Base-by-base conservation (phyloP, 768 basidiomycete species). In the Naganishia friedmannii region DNA sequence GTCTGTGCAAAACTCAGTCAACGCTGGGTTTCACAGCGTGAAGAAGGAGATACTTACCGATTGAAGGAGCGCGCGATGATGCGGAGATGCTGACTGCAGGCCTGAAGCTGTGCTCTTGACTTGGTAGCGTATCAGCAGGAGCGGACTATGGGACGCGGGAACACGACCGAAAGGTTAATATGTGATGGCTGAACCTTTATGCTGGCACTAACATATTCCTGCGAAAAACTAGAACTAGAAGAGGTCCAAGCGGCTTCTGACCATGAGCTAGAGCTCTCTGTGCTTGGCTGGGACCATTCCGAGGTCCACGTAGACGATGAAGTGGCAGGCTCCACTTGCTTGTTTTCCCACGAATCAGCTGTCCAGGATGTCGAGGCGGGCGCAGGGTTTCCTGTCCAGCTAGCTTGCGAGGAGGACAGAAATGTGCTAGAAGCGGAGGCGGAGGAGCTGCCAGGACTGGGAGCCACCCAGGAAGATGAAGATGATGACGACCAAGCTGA, bases 241-340 rank as follows among this genome's bases (percentile, higher is more conserved):
- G 54, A 31, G 1, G 54, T 19, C 54, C 54, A 56, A 23, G 57
- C 19, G 3, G 57, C 3, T 15, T 34, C 32, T 23, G 57, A 34
- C 57, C 57, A 58, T 9, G 60, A 63, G 23, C 17, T 45, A 15
- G 39, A 26, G 34, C 57, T 51, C 48, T 51, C 48, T 12, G n/a
- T 58, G 21, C 34, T 58, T n/a, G 57, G 23, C 21, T 58, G 57
- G 2, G 57, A 58, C 57, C 57, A 58, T 9, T 58, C 57, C 7
- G 57, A 58, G 6, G 57, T 19, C 60, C 60, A 63, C n/a, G 60
- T 63, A 26, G 19, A n/a, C 17, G 60, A 42, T 26, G 60, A 29
- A 31, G 39, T 37, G 10, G 32, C n/a, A 23, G 29, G n/a, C 1
- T 15, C 34, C 34, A n/a, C 21, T 12, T 32, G 15, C 57, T 32